Conservation (phyloP, 139 green algal genomes). For the Chloropicon primus region DNA sequence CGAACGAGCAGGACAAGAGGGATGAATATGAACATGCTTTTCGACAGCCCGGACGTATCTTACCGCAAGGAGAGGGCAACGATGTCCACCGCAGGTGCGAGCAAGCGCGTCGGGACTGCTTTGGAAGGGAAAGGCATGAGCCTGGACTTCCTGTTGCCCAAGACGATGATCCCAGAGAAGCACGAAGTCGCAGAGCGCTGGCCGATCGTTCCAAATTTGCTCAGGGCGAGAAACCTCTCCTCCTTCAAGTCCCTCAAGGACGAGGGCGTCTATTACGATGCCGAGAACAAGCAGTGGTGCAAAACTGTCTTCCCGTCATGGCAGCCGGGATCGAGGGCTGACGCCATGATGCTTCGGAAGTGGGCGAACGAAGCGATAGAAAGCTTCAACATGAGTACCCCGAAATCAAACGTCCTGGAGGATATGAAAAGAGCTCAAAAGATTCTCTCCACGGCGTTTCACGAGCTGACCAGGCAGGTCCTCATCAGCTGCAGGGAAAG, state of each 20-base stretch:
- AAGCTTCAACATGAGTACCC: not conserved
- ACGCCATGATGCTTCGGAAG: not conserved
- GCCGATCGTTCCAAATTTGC: not conserved
- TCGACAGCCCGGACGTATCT: not conserved
- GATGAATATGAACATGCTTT: not conserved
- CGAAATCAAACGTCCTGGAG: not conserved
- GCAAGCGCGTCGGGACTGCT: not conserved
- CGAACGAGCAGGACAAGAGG: not conserved
- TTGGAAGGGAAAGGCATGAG: not conserved
- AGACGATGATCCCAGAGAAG: not conserved
- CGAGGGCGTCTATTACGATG: not conserved
- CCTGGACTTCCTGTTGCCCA: not conserved
- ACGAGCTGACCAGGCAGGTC: constrained; percentile 6
- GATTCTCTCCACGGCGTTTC: not conserved
- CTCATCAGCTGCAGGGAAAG: not conserved
- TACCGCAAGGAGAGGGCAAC: not conserved
- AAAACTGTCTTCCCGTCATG: not conserved
- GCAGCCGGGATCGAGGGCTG: not conserved
- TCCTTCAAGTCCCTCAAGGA: not conserved
- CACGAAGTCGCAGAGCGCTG: not conserved
- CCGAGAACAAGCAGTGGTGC: not conserved
- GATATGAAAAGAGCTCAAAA: not conserved
- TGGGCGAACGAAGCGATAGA: not conserved
- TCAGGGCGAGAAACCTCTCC: not conserved
- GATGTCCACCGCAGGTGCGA: not conserved